Base-by-base conservation (phyloP, 768 basidiomycete species). In the Daedaleopsis sinensis region DNA sequence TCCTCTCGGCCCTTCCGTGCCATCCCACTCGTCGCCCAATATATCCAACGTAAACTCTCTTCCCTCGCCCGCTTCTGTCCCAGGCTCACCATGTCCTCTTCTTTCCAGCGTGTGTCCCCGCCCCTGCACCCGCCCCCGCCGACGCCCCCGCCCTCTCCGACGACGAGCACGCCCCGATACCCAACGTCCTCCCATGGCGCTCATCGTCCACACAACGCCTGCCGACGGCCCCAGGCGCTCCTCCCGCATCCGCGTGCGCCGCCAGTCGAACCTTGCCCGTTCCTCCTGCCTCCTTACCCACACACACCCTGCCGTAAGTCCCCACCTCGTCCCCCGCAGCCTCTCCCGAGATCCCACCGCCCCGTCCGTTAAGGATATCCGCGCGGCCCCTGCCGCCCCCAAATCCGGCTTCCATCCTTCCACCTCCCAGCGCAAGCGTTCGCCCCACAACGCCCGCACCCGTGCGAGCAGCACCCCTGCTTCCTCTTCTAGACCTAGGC, bases 201-300 rank as follows among this genome's bases (percentile, higher is more conserved):
- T 52, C 51, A 16, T 38, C 37, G 21, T 52, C 5, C 51, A 36
- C 32, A 9, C 51, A 52, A 2, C 51, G n/a, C 32, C 51, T 52
- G 51, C 36, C 51, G 51, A 52, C 51, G 51, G 51, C 35, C 51
- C 35, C 51, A 52, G 51, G 37, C 51, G 51, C 51, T 52, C 51
- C 16, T n/a, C 51, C 18, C 51, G 51, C 51, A 52, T 52, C 51
- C 35, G 51, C 37, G 51, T 52, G 18, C 51, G 32, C 37, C 51
- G 51, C 35, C 51, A 52, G 51, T n/a, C 51, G 10, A 52, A 37
- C 51, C 32, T 37, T 52, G 11, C 51, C 18, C 51, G 51, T n/a
- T 16, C 51, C 18, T 38, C 51, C 35, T 52, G 37, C 18, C 11
- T 35, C 35, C 51, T 36, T 38, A 52, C 51, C 35, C 51, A 52